A percentile compares a stretch with the other conserved stretches of the same genome.
Evolutionary conservation across 2,329 filamentous ascomycete species (phyloP).

Genomic region (Zymoseptoria ardabiliae): DNA sequence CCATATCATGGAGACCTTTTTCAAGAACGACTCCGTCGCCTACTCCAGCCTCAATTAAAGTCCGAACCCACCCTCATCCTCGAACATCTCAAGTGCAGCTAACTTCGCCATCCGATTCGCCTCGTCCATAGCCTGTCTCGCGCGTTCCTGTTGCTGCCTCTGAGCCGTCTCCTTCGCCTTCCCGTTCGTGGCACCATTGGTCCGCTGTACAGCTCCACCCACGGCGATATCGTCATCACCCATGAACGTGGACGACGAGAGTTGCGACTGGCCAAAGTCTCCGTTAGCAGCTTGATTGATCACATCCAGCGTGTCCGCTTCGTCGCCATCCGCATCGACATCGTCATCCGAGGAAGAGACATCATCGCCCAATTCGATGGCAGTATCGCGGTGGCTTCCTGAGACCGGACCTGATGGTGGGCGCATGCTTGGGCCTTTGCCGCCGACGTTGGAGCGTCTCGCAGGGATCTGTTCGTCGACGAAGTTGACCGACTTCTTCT

Average conservation of each 20-base stretch:
- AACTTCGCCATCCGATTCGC: slow-evolving; percentile 31
- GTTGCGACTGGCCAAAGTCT: slow-evolving; percentile 2
- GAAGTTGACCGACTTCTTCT: slow-evolving; percentile 1
- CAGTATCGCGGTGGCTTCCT: slow-evolving; percentile 26
- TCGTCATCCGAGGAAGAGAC: slow-evolving; percentile 43
- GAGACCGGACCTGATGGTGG: slow-evolving; percentile 24
- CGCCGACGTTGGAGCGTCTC: slow-evolving; percentile 14
- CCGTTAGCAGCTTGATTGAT: slow-evolving; percentile 47
- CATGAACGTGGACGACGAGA: slow-evolving; percentile 9
- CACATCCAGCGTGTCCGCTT: slow-evolving; percentile 50
- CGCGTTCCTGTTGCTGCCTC: slow-evolving; percentile 3
- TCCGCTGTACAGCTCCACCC: not conserved
- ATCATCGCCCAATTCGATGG: slow-evolving; percentile 11
- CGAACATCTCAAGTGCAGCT: slow-evolving; percentile 26
- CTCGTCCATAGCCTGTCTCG: slow-evolving; percentile 19
- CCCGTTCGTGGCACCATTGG: not conserved
- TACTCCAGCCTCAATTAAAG: too few species aligned
- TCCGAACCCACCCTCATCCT: slow-evolving; percentile 1
- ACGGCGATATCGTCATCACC: not conserved
- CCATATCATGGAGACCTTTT: too few species aligned
- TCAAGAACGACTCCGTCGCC: too few species aligned
- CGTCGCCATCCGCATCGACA: slow-evolving; percentile 4
- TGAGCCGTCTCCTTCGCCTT: slow-evolving; percentile 2
- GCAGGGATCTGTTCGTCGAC: not conserved
- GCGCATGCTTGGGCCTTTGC: slow-evolving; percentile 26